Percentiles rank a stretch among this genome's conserved stretches.
These are phyloP conservation scores for Nicotiana benthamiana DNA, from an alignment of 257 asterid species.

Conservation along the genomic window DNA sequence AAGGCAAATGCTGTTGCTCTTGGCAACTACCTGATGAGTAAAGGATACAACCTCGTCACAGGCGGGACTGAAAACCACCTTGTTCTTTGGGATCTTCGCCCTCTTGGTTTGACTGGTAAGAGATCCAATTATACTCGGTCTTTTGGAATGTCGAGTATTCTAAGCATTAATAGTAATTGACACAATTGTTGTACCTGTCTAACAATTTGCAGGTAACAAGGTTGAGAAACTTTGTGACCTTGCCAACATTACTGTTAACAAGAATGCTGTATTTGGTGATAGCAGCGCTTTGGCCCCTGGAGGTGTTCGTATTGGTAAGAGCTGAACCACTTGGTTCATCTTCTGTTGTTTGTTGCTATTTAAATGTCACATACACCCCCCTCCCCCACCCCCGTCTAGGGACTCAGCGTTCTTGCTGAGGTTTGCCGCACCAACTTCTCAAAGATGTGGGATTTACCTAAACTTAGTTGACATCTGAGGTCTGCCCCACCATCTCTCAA, in stretches of 20 bases:
- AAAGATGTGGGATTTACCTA: too few species aligned
- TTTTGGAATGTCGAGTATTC: background rate
- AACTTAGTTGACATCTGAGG: too few species aligned
- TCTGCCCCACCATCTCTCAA: too few species aligned
- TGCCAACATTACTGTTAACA: slow-evolving; percentile 89
- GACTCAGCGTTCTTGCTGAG: too few species aligned
- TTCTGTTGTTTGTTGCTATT: background rate
- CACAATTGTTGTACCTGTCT: background rate
- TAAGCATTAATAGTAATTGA: background rate
- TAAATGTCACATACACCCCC: too few species aligned
- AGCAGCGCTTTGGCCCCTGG: slow-evolving; percentile 99
- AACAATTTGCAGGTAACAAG: slow-evolving; percentile 61
- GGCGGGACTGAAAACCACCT: slow-evolving; percentile 96
- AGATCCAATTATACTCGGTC: background rate
- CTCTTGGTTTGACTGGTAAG: slow-evolving; percentile 95
- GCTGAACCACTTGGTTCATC: background rate
- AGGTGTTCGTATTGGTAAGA: slow-evolving; percentile 96
- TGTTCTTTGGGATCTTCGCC: slow-evolving; percentile 98
- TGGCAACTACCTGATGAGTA: slow-evolving; percentile 75
- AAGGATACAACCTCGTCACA: slow-evolving; percentile 79
- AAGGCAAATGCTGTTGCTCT: slow-evolving; percentile 91
- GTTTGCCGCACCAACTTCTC: too few species aligned
- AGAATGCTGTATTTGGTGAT: slow-evolving; percentile 98
- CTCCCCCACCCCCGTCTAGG: too few species aligned
- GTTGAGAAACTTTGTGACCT: slow-evolving; percentile 94